Conservation (phyloP, 352 stramenopile species). For the Thraustochytrium striatum region DNA sequence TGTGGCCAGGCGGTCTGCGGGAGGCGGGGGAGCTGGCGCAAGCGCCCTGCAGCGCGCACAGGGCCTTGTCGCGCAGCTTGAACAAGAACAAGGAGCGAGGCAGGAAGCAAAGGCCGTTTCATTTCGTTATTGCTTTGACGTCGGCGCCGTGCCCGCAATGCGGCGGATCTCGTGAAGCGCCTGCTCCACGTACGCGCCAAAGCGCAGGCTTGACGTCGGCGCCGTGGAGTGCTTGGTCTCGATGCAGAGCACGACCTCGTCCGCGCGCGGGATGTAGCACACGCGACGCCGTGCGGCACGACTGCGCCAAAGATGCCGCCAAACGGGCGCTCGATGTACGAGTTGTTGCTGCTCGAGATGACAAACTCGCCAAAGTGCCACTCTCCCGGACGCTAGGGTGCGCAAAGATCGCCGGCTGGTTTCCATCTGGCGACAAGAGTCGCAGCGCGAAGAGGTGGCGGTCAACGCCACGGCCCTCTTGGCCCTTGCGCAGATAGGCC, state of each 20-base stretch:
- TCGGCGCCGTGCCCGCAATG: too few relatives aligned
- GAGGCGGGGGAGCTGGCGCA: too few relatives aligned
- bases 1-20: too few relatives aligned
- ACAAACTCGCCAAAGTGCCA: neutral
- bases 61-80: too few relatives aligned
- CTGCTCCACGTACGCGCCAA: neutral
- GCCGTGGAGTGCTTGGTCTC: neutral
- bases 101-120: too few relatives aligned
- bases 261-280: constrained; percentile 24
- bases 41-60: too few relatives aligned
- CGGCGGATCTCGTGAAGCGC: neutral
- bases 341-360: constrained; percentile 25
- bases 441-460: constrained; percentile 13
- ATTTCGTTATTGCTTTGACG: too few relatives aligned
- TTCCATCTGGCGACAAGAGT: neutral
- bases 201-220: neutral
- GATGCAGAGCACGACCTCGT: neutral
- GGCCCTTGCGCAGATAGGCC: constrained; percentile 6
- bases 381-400: constrained; percentile 20
- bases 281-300: constrained; percentile 14
- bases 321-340: constrained; percentile 9
- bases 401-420: neutral
- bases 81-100: too few relatives aligned
- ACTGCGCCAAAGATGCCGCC: constrained; percentile 26
- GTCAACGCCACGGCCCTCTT: neutral